Evolutionary conservation across 2,329 filamentous ascomycete species (phyloP).

Genomic region (Alternaria brassicae): DNA sequence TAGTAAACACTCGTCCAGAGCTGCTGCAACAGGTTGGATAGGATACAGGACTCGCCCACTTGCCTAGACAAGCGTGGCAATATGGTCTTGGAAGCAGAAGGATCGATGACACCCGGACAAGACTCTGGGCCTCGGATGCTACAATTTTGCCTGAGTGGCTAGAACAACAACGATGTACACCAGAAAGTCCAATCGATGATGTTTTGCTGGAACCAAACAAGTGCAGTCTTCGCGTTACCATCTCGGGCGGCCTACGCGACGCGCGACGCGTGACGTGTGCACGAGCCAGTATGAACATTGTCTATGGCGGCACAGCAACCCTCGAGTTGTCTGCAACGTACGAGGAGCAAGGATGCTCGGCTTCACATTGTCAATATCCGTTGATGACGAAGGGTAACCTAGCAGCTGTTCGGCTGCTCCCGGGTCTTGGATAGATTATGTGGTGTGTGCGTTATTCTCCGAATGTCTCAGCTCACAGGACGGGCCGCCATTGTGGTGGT

Average conservation of each 20-base stretch:
- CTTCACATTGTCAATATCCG: background rate
- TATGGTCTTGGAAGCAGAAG: background rate
- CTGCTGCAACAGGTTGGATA: background rate
- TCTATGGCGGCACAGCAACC: background rate
- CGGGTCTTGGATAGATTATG: slow-evolving; percentile 8
- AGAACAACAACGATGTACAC: background rate
- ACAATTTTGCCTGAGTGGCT: background rate
- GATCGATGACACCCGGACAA: background rate
- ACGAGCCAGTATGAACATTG: background rate
- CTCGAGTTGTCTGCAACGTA: background rate
- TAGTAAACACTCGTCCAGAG: background rate
- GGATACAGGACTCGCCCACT: background rate
- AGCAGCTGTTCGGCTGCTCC: slow-evolving; percentile 14
- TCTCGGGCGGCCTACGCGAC: background rate
- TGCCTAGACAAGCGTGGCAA: background rate
- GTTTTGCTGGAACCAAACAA: background rate
- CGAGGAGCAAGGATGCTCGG: slow-evolving; percentile 5
- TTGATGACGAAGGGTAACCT: slow-evolving; percentile 8
- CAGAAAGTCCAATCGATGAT: background rate
- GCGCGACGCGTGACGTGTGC: background rate
- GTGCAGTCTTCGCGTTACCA: background rate
- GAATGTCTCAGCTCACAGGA: slow-evolving; percentile 3
- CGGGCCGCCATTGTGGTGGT: background rate
- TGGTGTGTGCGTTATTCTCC: slow-evolving; percentile 14
- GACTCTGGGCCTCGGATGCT: background rate